Base-by-base conservation (phyloP, 805 yeast species). In the Candida anglica region DNA sequence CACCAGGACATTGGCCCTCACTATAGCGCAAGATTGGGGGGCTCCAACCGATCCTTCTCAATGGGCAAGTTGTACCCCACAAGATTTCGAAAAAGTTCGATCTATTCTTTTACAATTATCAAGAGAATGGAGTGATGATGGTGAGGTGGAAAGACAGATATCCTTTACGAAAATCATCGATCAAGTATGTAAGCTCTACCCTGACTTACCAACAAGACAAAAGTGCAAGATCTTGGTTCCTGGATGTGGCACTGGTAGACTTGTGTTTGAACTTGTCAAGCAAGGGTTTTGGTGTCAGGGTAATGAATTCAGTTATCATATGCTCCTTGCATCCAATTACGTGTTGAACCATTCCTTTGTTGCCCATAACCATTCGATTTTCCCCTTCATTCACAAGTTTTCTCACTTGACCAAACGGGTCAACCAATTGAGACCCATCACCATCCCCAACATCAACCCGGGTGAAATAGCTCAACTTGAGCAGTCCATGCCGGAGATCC, bases 211-310 rank as follows among this genome's bases (percentile, higher is more conserved):
- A 1, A 32, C 37, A 0, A 50, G 82, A 19, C 67, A 56, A 14
- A 32, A 63, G 10, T 39, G 69, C 9, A 63, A 70, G 24, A 60
- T 79, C 0, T 53, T 80, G 11, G 73, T 75, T 3, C 85, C 86
- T 0, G 86, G 86, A 1, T 72, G 80, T 35, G 86, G 86, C 0
- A 56, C 79, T 21, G 86, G 83, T 0, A 52, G 86, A 32, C 48
- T 78, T 33, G 78, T 77, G 20, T 56, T 69, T 31, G 85, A 79
- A 33, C 56, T 77, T 37, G 79, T 76, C 2, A 53, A 43, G 33
- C 42, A 63, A 34, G 86, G 86, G 3, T 79, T 75, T 46, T 56
- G 67, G 60, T 67, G 75, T n/a, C 82, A 79, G 44, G 86, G 86
- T 0, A 80, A 79, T 47, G 86, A 80, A 44, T 69, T 76, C 44